These are phyloP conservation scores for Pisolithus sp. DNA, from an alignment of 768 basidiomycete genomes.

Conservation along the genomic window DNA sequence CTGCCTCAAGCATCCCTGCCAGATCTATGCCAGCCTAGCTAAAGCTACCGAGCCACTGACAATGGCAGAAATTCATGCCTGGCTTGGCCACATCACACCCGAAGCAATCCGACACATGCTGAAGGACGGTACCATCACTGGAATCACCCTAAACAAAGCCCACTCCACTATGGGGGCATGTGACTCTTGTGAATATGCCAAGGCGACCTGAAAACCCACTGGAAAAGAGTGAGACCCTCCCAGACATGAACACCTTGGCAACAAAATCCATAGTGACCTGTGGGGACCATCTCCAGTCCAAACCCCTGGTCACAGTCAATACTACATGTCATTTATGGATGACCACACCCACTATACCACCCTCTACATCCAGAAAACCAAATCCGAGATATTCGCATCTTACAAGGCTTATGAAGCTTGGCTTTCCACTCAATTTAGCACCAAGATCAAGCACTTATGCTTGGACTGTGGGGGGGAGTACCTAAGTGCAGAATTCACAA, in stretches of 20 bases:
- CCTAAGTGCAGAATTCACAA: conserved; percentile 11
- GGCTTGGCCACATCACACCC: conserved; percentile 1
- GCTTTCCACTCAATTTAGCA: neutral
- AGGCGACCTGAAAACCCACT: conserved; percentile 4
- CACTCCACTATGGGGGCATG: conserved; percentile 6
- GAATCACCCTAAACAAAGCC: neutral
- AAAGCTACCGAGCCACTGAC: neutral
- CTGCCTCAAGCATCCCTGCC: neutral
- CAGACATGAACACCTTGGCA: neutral
- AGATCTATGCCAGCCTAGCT: neutral
- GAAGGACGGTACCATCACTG: conserved; percentile 1
- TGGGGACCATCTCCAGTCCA: conserved; percentile 38
- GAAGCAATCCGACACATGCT: conserved; percentile 3
- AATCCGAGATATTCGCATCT: conserved; percentile 6
- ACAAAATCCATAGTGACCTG: conserved; percentile 28
- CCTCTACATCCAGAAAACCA: neutral
- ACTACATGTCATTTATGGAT: conserved; percentile 9
- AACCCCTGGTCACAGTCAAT: conserved; percentile 13
- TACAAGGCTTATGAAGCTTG: conserved; percentile 3
- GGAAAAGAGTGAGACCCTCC: neutral
- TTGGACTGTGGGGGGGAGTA: conserved; percentile 27
- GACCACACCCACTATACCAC: conserved; percentile 1
- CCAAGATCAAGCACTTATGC: neutral
- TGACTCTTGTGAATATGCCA: conserved; percentile 9
- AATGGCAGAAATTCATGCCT: conserved; percentile 1